These are phyloP conservation scores for Lepidium didymum DNA, from an alignment of 345 rosid species.

Conservation along the genomic window DNA sequence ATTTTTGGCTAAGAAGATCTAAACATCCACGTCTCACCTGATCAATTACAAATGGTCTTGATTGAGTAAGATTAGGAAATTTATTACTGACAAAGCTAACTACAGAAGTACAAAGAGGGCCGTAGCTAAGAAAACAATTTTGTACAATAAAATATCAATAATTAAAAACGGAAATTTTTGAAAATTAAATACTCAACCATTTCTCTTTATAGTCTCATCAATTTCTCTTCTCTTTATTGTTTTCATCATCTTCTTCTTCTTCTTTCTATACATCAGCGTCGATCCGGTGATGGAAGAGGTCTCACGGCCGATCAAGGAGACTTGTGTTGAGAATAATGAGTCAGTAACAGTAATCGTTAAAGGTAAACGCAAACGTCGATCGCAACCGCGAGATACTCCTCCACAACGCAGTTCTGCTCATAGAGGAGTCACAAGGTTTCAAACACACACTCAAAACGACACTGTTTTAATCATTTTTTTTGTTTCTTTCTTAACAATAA, in stretches of 20 bases:
- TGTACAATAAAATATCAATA: background rate
- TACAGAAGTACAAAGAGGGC: slow-evolving; percentile 25
- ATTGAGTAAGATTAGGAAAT: background rate
- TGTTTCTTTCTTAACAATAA: background rate
- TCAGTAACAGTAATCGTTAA: slow-evolving; percentile 30
- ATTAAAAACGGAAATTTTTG: background rate
- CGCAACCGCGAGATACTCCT: slow-evolving; percentile 78
- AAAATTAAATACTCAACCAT: slow-evolving; percentile 26
- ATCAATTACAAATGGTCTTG: background rate
- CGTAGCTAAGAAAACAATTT: slow-evolving; percentile 1
- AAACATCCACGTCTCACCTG: slow-evolving; percentile 9
- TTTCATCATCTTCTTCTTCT: background rate
- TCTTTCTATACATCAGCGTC: too few relatives aligned
- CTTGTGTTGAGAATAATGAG: slow-evolving; percentile 2
- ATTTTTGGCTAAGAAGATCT: slow-evolving; percentile 13
- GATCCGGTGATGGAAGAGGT: slow-evolving; percentile 18
- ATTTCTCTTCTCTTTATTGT: background rate
- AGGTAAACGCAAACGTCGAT: slow-evolving; percentile 68
- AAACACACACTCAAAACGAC: background rate
- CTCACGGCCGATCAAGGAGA: slow-evolving; percentile 7
- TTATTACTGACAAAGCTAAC: slow-evolving; percentile 1
- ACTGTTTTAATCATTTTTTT: background rate
- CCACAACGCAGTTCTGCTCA: slow-evolving; percentile 84
- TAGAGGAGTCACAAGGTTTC: slow-evolving; percentile 82
- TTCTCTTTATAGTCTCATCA: slow-evolving; percentile 17